Percentiles rank a stretch among this genome's conserved stretches.
These are phyloP conservation scores for Daldinia bambusicola DNA, from an alignment of 495 filamentous ascomycete species.

Conservation along the genomic window DNA sequence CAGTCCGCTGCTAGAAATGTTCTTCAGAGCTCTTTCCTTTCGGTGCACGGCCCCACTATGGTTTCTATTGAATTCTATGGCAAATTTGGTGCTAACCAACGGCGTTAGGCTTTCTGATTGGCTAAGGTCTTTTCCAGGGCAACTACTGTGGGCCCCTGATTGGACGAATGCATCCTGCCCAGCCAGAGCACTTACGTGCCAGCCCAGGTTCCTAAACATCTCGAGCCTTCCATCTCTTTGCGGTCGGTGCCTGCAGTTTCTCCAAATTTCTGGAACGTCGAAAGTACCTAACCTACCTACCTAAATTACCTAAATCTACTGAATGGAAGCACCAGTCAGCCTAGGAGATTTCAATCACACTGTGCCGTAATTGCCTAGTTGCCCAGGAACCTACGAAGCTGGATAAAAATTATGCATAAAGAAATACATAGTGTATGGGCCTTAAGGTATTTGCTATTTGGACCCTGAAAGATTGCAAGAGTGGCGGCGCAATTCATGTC, in stretches of 20 bases:
- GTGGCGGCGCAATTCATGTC: no score
- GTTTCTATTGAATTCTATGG: conserved; percentile 54
- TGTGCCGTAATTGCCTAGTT: conserved; percentile 13
- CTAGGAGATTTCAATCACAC: background rate
- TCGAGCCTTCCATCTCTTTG: conserved; percentile 39
- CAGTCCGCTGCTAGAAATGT: conserved; percentile 41
- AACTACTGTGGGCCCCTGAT: conserved; percentile 39
- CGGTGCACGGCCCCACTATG: conserved; percentile 43
- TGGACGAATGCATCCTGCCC: conserved; percentile 35
- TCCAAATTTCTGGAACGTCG: conserved; percentile 37
- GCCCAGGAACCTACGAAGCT: no score
- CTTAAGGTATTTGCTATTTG: no score
- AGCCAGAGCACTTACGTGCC: conserved; percentile 17
- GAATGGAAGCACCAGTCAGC: background rate
- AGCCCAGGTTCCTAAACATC: conserved; percentile 12
- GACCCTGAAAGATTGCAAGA: no score
- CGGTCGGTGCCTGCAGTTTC: conserved; percentile 32
- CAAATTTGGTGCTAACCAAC: conserved; percentile 36
- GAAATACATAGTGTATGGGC: no score
- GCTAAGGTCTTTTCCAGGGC: conserved; percentile 31
- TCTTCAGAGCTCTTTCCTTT: conserved; percentile 49
- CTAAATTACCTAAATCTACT: no score
- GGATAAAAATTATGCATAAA: no score
- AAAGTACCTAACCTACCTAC: no score
- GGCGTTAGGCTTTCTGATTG: conserved; percentile 38